Evolutionary conservation across 2,329 filamentous ascomycete species (phyloP).

Genomic region (Neospermospora avenae): DNA sequence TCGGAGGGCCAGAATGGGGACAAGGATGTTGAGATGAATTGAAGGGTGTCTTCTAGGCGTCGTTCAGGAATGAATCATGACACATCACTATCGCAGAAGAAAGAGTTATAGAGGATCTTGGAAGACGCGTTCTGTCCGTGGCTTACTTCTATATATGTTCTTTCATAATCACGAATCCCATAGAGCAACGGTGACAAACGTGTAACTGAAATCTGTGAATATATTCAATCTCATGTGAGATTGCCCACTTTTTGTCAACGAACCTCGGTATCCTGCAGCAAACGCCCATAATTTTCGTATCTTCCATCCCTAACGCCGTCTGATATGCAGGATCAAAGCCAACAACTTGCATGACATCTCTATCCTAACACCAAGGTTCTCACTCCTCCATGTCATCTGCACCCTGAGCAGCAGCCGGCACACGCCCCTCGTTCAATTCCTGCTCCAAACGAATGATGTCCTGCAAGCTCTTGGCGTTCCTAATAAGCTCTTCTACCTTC

Average conservation of each 20-base stretch:
- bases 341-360: background rate
- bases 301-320: constrained; percentile 12
- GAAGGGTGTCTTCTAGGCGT: background rate
- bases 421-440: constrained; percentile 81
- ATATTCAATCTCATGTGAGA: constrained; percentile 5
- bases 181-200: background rate
- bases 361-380: background rate
- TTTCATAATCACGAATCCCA: constrained; percentile 2
- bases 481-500: constrained; percentile 81
- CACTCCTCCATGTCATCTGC: constrained; percentile 61
- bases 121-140: background rate
- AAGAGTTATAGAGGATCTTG: background rate
- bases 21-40: constrained; percentile 34
- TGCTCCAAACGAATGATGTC: constrained; percentile 91
- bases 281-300: constrained; percentile 12
- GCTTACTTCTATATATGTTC: background rate
- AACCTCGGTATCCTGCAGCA: constrained; percentile 2
- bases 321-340: constrained; percentile 10
- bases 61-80: constrained; percentile 1
- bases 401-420: constrained; percentile 65
- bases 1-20: constrained; percentile 11
- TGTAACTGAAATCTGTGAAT: background rate
- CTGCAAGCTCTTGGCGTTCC: constrained; percentile 81
- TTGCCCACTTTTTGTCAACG: constrained; percentile 1
- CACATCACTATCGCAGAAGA: background rate